Conservation (phyloP, 169 alveolate genomes). For the Cryptosporidium muris region DNA sequence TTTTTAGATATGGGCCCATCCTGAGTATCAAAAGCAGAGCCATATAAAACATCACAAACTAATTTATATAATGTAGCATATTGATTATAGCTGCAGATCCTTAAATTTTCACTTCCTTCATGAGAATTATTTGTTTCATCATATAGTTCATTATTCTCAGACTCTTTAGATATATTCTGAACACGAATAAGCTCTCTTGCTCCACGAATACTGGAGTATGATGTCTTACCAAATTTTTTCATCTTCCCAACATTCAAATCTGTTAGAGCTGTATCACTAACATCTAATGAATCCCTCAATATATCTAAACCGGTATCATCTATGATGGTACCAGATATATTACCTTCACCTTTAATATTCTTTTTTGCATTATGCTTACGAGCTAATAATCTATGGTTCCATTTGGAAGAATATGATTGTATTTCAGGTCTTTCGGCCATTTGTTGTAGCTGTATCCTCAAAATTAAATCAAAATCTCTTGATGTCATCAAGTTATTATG, state of each 20-base stretch:
- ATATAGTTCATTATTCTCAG: conserved; percentile 24
- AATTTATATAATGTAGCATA: conserved; percentile 4
- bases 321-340: neutral
- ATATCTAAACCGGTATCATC: neutral
- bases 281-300: neutral
- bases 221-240: conserved; percentile 58
- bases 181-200: conserved; percentile 62
- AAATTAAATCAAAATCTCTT: conserved; percentile 56
- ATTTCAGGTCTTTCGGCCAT: conserved; percentile 72
- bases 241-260: conserved; percentile 17
- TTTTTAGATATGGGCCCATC: neutral
- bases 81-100: conserved; percentile 2
- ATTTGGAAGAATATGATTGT: conserved; percentile 65
- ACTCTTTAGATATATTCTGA: conserved; percentile 24
- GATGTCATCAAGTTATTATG: conserved; percentile 43
- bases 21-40: conserved; percentile 1
- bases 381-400: conserved; percentile 59
- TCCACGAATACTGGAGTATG: conserved; percentile 59
- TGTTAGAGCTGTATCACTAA: neutral
- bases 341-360: conserved; percentile 2
- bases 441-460: conserved; percentile 64
- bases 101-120: neutral
- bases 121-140: neutral
- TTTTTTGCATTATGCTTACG: conserved; percentile 29
- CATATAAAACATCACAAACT: conserved; percentile 47